These are phyloP conservation scores for Lizanozyma gosingica DNA, from an alignment of 1,139 yeast species.

Conservation along the genomic window DNA sequence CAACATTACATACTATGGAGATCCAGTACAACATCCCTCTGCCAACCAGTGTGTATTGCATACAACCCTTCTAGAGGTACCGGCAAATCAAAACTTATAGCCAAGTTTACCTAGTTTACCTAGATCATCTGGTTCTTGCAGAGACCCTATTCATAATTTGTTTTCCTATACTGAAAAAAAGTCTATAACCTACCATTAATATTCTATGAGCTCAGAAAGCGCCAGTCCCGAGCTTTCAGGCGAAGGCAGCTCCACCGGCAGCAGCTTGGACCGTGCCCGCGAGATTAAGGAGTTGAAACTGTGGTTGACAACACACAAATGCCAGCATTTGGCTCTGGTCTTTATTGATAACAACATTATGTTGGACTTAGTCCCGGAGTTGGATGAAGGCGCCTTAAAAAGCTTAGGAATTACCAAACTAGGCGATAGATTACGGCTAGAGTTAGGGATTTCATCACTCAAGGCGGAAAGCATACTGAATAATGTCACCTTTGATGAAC, in stretches of 20 bases:
- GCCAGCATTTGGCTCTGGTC: conserved; percentile 24
- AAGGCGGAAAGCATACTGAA: conserved; percentile 28
- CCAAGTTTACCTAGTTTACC: too few species aligned
- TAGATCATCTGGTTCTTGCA: too few species aligned
- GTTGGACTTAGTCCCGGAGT: conserved; percentile 47
- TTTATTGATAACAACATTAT: conserved; percentile 47
- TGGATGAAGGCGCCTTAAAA: conserved; percentile 60
- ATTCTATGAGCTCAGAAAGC: neutral
- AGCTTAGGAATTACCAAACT: conserved; percentile 70
- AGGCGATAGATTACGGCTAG: conserved; percentile 73
- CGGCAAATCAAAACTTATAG: too few species aligned
- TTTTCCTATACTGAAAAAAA: too few species aligned
- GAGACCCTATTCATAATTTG: too few species aligned
- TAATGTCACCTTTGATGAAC: conserved; percentile 22
- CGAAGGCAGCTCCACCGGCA: neutral
- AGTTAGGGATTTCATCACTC: conserved; percentile 41
- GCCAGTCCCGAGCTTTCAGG: neutral
- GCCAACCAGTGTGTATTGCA: too few species aligned
- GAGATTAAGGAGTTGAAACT: conserved; percentile 18
- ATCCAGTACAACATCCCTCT: too few species aligned
- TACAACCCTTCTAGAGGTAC: too few species aligned
- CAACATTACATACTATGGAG: too few species aligned
- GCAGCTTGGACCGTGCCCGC: neutral
- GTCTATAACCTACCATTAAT: too few species aligned
- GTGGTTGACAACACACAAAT: conserved; percentile 29